Base-by-base conservation (phyloP, 2,329 filamentous ascomycete species). In the Aspergillus pseudotamarii region DNA sequence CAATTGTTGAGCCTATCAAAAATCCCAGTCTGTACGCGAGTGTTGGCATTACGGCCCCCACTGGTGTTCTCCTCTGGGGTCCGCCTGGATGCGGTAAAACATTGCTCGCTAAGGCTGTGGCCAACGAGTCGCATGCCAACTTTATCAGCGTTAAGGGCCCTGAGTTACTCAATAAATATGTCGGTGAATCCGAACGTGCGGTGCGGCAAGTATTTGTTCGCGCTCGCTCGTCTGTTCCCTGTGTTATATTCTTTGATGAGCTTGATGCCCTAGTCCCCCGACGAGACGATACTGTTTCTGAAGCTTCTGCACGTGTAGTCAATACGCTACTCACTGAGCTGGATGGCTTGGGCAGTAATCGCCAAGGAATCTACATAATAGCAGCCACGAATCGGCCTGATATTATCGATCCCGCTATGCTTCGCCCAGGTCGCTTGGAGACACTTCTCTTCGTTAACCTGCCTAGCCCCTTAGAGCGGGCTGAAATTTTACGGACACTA, bases 121-220 rank as follows among this genome's bases (percentile, higher is more conserved):
- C 95, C 60, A 96, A 96, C 76, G 93, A 97, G 76, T 94, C 91
- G 9, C 93, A 94, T 76, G 95, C 95, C 55, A 98, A 97, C 78
- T 99, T 99, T 82, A 99, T 99, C 78, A 93, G 93, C 58, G 93
- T 99, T 79, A 97, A 97, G 78, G 95, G 95, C 0, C 95, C 95
- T 0, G 95, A 99, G 76, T 84, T 99, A 11, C 86, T 99, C 53
- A 98, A 98, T 83, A 99, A 98, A 79, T 99, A 94, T 75, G 94
- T 99, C 11, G 95, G 95, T 69, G 95, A 99, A 79, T 96, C 92
- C 8, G 95, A 99, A 80, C 90, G 94, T 12, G 92, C 94, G 0
- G 91, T 99, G 1, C 89, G 95, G 26, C 93, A 96, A 75, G 91
- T 98, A 0, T 99, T 99, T 78, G 88, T 89, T 67, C 90, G 94